Percentiles rank a stretch among this genome's conserved stretches.
phyloP scores from a whole-genome alignment of 2,329 filamentous ascomycete genomes.

The Amauroascus verrucosus region DNA sequence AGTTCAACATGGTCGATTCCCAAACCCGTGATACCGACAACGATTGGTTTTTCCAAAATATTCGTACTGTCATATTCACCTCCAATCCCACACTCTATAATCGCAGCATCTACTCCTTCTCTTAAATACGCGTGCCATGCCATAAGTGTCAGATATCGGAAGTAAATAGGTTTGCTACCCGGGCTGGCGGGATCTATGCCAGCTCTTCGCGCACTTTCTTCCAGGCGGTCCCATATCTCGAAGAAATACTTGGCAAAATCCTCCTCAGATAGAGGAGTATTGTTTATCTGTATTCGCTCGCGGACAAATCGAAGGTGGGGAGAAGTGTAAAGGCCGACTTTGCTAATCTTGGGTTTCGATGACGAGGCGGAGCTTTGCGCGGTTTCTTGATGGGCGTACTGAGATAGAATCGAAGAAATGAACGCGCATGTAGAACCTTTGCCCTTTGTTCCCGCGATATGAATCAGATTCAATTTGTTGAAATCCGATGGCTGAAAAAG shows the following conservation, averaged over 20 bases:
- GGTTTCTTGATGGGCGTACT: constrained; percentile 40
- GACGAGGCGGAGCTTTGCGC: constrained; percentile 21
- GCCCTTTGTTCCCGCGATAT: constrained; percentile 88
- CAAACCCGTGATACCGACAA: constrained; percentile 65
- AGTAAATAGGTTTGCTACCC: constrained; percentile 73
- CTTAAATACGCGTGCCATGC: constrained; percentile 72
- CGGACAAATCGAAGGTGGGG: constrained; percentile 75
- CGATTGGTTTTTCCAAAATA: constrained; percentile 59
- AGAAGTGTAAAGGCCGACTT: constrained; percentile 72
- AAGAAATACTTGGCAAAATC: constrained; percentile 71
- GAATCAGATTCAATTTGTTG: constrained; percentile 54
- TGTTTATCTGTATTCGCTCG: constrained; percentile 75
- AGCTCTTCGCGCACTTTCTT: constrained; percentile 43
- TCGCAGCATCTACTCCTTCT: constrained; percentile 65
- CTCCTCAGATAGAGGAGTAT: constrained; percentile 55
- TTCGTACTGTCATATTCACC: constrained; percentile 92
- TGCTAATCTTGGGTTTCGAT: constrained; percentile 34
- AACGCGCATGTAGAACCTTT: constrained; percentile 86
- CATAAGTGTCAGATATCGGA: constrained; percentile 80
- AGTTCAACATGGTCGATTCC: constrained; percentile 78
- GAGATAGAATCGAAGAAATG: constrained; percentile 64
- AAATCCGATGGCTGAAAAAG: constrained; percentile 50
- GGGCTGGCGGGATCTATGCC: constrained; percentile 43
- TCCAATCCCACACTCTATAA: constrained; percentile 89
- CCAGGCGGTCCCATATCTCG: constrained; percentile 65